phyloP scores from a whole-genome alignment of 495 filamentous ascomycete genomes.

The Penicillium taxi region DNA sequence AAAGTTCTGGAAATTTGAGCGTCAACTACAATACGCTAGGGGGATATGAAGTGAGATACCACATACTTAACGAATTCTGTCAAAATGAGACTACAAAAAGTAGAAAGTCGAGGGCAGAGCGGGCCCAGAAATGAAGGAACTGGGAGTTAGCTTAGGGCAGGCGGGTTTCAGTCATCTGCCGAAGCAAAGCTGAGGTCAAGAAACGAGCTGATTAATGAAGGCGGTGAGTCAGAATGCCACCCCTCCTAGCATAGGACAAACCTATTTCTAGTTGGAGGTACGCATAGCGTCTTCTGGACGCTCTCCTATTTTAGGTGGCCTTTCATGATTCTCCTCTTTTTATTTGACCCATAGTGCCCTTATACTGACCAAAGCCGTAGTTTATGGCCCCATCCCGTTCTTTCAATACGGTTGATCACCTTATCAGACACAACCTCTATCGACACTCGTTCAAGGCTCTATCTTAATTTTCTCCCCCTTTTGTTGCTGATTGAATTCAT shows the following conservation, averaged over 20 bases:
- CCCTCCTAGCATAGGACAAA: too few species aligned
- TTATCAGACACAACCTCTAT: slow-evolving; percentile 2
- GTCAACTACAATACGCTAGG: slow-evolving; percentile 7
- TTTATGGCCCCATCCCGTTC: slow-evolving; percentile 3
- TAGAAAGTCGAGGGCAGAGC: not conserved
- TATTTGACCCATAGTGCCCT: not conserved
- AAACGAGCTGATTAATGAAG: slow-evolving; percentile 4
- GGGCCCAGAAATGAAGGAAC: not conserved
- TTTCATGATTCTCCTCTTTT: slow-evolving; percentile 13
- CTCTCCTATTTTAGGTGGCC: slow-evolving; percentile 18
- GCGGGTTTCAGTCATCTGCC: slow-evolving; percentile 7
- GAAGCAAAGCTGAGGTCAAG: slow-evolving; percentile 19
- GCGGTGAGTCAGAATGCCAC: slow-evolving; percentile 13
- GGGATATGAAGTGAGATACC: not conserved
- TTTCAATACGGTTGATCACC: slow-evolving; percentile 2
- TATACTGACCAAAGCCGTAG: not conserved
- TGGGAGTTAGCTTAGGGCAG: slow-evolving; percentile 3
- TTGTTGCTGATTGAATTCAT: too few species aligned
- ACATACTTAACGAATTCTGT: slow-evolving; percentile 3
- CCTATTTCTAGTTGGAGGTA: not conserved
- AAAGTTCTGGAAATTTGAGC: slow-evolving; percentile 5
- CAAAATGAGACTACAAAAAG: not conserved
- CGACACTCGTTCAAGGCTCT: not conserved
- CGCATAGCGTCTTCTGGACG: slow-evolving; percentile 7
- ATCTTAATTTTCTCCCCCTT: too few species aligned